Conservation (phyloP, 345 rosid genomes). For the Kandelia obovata region DNA sequence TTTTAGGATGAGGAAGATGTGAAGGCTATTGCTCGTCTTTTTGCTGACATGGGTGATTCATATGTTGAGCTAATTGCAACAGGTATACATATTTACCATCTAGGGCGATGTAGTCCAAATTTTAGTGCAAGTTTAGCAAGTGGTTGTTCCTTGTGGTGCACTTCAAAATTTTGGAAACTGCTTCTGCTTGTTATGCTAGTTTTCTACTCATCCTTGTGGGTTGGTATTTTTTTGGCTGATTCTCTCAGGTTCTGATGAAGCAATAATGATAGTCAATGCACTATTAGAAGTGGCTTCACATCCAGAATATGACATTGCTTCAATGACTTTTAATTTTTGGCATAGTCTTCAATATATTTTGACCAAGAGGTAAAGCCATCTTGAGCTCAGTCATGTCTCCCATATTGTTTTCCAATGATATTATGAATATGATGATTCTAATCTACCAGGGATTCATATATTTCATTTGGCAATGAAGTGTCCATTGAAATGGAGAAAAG, state of each 20-base stretch:
- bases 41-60: constrained; percentile 97
- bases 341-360: constrained; percentile 88
- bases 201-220: constrained; percentile 3
- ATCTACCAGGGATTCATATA: constrained; percentile 66
- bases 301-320: constrained; percentile 95
- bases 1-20: constrained; percentile 97
- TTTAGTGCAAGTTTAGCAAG: no score
- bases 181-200: constrained; percentile 12
- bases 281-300: constrained; percentile 87
- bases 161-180: constrained; percentile 1
- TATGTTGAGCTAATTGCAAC: constrained; percentile 93
- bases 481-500: constrained; percentile 78
- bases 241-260: constrained; percentile 73
- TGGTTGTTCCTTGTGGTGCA: constrained; percentile 18
- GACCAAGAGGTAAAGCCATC: constrained; percentile 63
- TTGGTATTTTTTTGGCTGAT: neutral
- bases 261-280: constrained; percentile 83
- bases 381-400: constrained; percentile 14
- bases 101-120: neutral
- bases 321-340: constrained; percentile 99
- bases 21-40: constrained; percentile 94
- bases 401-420: constrained; percentile 16
- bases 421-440: constrained; percentile 21
- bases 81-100: constrained; percentile 40
- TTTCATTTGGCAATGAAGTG: constrained; percentile 62